Evolutionary conservation across 1,139 yeast genomes (phyloP), one percentile per base, ranked within the genome.

Genomic region (Taiozyma sp.): DNA sequence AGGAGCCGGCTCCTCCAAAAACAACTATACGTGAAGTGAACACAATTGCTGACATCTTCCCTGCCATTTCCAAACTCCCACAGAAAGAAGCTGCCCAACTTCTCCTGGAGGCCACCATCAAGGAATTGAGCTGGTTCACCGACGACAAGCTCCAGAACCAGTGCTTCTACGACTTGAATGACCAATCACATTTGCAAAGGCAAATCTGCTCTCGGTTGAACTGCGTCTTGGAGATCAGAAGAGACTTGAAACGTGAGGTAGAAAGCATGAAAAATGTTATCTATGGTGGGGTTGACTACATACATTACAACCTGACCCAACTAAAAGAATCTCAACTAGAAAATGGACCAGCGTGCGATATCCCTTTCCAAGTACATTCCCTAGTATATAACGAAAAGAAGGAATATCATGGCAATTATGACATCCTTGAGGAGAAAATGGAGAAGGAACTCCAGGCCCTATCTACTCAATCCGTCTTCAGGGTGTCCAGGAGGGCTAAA

Each of bases 61-160:
- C 76, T 28, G 96, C 90, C 22, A 93, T 93, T 66, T 85, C 83
- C 64, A 75, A 75, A 53, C 93, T 93, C 98, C 90, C 88, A 63
- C 97, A 93, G 6, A 79, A 98, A 65, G 98, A 98, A 24, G 99
- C 99, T 0, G 98, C 99, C 0, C 41, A 37, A 37, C 41, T 37
- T 6, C 24, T 37, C 7, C 24, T 19, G 6, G 41, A 19, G 13
- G 98, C 98, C 2, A 93, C 93, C 63, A 98, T 97, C 52, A 88
- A 93, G 51, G 97, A 90, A 56, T 68, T 83, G 10, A 56, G 68
- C 40, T 63, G 64, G 32, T 67, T 56, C 28, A 44, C 74, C 26
- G 45, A 52, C 26, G 62, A 60, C 5, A 56, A 54, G 21, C 56
- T 59, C 40, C 51, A 56, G 5, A 39, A 22, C 4, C 71, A 69